A percentile compares a stretch with the other conserved stretches of the same genome.
These are phyloP conservation scores for Talaromyces marneffei DNA, from an alignment of 2,329 filamentous ascomycete species.

Conservation along the genomic window DNA sequence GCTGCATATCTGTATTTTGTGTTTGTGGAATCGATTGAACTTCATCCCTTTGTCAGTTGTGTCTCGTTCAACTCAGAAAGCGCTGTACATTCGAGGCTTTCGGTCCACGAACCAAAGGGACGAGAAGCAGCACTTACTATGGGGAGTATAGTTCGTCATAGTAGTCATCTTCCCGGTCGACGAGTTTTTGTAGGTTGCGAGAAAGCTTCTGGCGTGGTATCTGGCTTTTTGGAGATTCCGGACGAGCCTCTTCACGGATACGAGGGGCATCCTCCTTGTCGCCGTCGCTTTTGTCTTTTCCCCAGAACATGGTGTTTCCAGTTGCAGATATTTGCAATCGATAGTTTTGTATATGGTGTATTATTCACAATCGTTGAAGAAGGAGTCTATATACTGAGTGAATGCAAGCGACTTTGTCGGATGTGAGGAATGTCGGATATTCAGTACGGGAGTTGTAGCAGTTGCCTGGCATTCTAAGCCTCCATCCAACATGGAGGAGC, in stretches of 20 bases:
- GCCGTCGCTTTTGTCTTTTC: conserved; percentile 21
- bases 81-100: neutral
- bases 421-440: neutral
- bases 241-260: conserved; percentile 27
- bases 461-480: neutral
- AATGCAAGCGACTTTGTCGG: neutral
- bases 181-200: conserved; percentile 49
- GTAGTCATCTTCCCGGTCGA: conserved; percentile 63
- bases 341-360: neutral
- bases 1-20: conserved; percentile 83
- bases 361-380: neutral
- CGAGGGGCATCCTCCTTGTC: conserved; percentile 14
- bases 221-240: conserved; percentile 26
- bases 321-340: neutral
- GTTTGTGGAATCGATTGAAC: conserved; percentile 73
- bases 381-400: neutral
- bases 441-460: neutral
- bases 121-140: conserved; percentile 53
- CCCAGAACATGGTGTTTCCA: conserved; percentile 27
- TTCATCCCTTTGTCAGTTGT: conserved; percentile 26
- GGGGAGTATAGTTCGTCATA: conserved; percentile 73
- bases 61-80: neutral
- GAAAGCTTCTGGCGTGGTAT: conserved; percentile 49
- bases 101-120: conserved; percentile 1
- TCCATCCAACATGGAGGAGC: neutral